phyloP scores from a whole-genome alignment of 306 rosid genomes.

The Dalbergia oliveri region DNA sequence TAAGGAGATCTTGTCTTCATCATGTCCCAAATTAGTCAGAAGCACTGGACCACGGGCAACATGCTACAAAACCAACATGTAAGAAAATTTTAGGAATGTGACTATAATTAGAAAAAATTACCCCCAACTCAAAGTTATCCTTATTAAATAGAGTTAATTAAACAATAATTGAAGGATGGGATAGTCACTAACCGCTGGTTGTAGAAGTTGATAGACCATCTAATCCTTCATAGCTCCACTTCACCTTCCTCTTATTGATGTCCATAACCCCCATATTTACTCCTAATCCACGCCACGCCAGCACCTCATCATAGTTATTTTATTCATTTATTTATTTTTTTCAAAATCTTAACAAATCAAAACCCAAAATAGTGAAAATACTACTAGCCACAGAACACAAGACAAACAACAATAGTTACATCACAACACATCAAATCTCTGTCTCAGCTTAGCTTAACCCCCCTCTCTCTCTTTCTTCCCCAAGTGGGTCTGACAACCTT shows the following conservation, averaged over 20 bases:
- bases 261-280: slow-evolving; percentile 31
- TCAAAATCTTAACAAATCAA: slow-evolving; percentile 21
- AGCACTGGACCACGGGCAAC: background rate
- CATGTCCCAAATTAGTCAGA: slow-evolving; percentile 18
- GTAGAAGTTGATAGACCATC: slow-evolving; percentile 55
- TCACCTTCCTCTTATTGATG: slow-evolving; percentile 54
- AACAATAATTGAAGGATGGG: slow-evolving; percentile 43
- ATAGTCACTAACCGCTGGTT: slow-evolving; percentile 2
- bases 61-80: slow-evolving; percentile 1
- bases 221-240: slow-evolving; percentile 47
- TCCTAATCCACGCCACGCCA: slow-evolving; percentile 53
- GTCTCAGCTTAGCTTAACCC: background rate
- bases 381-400: background rate
- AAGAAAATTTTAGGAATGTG: slow-evolving; percentile 29
- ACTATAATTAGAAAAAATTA: background rate
- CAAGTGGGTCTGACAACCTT: slow-evolving; percentile 49
- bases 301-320: background rate
- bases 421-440: slow-evolving; percentile 30
- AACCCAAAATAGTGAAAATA: background rate
- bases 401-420: background rate
- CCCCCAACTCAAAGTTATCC: background rate
- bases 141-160: background rate
- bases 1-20: slow-evolving; percentile 29
- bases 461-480: background rate
- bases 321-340: no score